Evolutionary conservation across 2,329 filamentous ascomycete species (phyloP), one percentile per base, ranked within the genome.

Genomic region (Trichoderma sp.): DNA sequence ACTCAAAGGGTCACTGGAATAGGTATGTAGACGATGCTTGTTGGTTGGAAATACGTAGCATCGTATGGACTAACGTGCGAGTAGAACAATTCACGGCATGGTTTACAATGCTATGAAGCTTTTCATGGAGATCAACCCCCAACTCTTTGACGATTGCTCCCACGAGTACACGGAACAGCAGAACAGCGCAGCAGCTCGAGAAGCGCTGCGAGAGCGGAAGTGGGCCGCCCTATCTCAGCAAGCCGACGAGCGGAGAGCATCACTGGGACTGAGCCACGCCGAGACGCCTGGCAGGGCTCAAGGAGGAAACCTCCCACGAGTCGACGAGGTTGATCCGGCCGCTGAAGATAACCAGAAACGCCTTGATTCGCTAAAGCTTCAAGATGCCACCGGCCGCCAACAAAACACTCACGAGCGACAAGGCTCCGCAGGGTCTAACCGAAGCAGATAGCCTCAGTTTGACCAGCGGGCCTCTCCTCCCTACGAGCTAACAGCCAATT

Each of bases 31-130:
- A 67, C 15, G 10, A 48, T 15, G 50, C n/a, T 53, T 58, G 48
- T 27, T 39, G 8, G n/a, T 4, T 34, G 8, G 25, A 22, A 48
- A 5, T 29, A 10, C 22, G n/a, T 6, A 10, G 29, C 32, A 19
- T 45, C 9, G 12, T 19, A 15, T 39, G 59, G 5, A 65, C 80
- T 84, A 74, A 84, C 70, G 27, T 15, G 10, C 59, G 52, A 8
- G 2, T 71, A 98, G 95, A 75, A 99, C 95, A 8, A 99, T 99
- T 73, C 95, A 99, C 77, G 95, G 95, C 78, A 98, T 99, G 94
- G 95, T 99, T 12, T 98, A 98, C 80, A 99, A 98, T 76, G 95
- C 95, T 67, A 98, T 99, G 95, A 99, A 99, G 79, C 87, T 99
- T 42, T 99, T 99, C 80, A 99, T 99, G 95, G 95, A 99, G 79